Conservation (phyloP, 441 rosid species). For the Pelargonium australe region DNA sequence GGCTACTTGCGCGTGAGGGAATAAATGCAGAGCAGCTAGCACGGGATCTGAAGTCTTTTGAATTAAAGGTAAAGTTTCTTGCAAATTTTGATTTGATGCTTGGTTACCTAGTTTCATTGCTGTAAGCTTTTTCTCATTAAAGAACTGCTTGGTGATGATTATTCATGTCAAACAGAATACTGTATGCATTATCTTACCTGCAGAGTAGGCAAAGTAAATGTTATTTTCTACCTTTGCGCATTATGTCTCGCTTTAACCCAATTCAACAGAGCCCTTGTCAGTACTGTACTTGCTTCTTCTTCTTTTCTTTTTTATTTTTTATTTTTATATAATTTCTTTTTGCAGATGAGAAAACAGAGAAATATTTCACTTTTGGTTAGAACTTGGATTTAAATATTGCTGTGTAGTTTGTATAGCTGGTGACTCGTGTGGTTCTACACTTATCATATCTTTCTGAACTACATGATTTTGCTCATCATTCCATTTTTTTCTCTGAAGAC, state of each 20-base stretch:
- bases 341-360: neutral
- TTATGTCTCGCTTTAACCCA: slow-evolving; percentile 5
- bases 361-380: neutral
- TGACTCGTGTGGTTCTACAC: too few species aligned
- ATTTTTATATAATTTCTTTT: too few species aligned
- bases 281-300: slow-evolving; percentile 2
- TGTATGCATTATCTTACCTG: neutral
- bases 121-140: slow-evolving; percentile 7
- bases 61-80: slow-evolving; percentile 57
- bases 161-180: neutral
- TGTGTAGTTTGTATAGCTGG: too few species aligned
- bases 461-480: slow-evolving; percentile 16
- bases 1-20: slow-evolving; percentile 97
- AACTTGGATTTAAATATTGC: too few species aligned
- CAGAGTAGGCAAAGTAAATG: neutral
- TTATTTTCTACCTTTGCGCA: neutral
- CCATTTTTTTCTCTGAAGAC: slow-evolving; percentile 36
- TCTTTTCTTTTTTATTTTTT: too few species aligned
- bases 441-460: too few species aligned
- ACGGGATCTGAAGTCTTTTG: slow-evolving; percentile 86
- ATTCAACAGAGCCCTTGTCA: neutral
- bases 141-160: neutral
- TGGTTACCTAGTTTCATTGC: slow-evolving; percentile 10
- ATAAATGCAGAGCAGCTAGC: slow-evolving; percentile 95
- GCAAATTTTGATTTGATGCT: neutral